Percentiles rank a stretch among this genome's conserved stretches.
Evolutionary conservation across 345 rosid species (phyloP).

Genomic region (Jatropha curcas): DNA sequence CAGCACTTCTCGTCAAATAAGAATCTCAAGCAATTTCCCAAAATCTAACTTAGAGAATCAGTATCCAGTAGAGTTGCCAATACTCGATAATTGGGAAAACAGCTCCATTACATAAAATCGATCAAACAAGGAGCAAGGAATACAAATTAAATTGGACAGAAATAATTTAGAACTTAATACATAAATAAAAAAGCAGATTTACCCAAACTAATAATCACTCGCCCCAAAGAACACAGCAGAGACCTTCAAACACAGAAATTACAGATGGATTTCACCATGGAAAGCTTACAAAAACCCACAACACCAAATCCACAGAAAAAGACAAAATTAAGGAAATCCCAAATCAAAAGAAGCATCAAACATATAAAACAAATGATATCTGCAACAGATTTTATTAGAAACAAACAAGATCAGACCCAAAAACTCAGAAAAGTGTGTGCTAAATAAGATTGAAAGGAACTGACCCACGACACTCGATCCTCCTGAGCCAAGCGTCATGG

Average conservation of each 20-base stretch:
- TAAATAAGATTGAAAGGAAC: constrained; percentile 10
- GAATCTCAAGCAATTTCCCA: background rate
- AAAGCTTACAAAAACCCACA: background rate
- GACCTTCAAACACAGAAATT: background rate
- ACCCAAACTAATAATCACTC: background rate
- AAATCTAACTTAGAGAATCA: background rate
- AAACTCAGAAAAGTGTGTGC: background rate
- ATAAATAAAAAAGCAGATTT: background rate
- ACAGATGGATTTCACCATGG: constrained; percentile 15
- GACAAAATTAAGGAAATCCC: constrained; percentile 1
- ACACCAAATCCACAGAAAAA: constrained; percentile 5
- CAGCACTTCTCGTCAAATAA: background rate
- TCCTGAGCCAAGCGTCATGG: constrained; percentile 87
- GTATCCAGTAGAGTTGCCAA: background rate
- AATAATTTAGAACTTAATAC: background rate
- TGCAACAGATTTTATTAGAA: background rate
- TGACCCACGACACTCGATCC: constrained; percentile 88
- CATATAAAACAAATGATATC: background rate
- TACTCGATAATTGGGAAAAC: background rate
- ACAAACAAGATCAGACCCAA: constrained; percentile 23
- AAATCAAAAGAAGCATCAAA: background rate
- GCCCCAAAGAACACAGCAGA: background rate
- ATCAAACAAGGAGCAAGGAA: background rate
- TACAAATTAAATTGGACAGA: background rate
- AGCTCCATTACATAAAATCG: background rate